phyloP scores from a whole-genome alignment of 176 grass and related monocot species.

The Phyllostachys edulis region DNA sequence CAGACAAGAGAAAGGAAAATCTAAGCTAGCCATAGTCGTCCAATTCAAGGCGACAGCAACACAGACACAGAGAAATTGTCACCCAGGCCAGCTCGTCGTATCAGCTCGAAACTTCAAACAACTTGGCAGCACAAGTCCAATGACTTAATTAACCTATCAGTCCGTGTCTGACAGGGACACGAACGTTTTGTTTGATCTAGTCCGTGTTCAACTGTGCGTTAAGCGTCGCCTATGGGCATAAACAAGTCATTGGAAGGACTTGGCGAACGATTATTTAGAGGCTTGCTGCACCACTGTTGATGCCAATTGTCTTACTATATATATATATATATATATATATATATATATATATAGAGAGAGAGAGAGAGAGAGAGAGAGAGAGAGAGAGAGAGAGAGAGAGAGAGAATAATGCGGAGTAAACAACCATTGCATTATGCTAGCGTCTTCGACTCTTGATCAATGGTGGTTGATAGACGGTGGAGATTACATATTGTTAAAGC shows the following conservation, averaged over 20 bases:
- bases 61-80: neutral
- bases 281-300: neutral
- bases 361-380: too few species aligned
- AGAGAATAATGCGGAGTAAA: constrained; percentile 25
- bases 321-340: too few species aligned
- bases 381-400: too few species aligned
- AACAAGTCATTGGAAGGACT: neutral
- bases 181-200: neutral
- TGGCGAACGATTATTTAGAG: neutral
- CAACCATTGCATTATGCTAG: neutral
- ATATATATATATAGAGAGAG: too few species aligned
- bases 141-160: neutral
- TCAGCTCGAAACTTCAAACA: neutral
- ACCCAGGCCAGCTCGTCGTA: neutral
- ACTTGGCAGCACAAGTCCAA: neutral
- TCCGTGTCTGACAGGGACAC: neutral
- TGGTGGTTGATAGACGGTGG: constrained; percentile 12
- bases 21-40: neutral
- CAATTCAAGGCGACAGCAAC: neutral
- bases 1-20: neutral
- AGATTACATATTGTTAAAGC: constrained; percentile 2
- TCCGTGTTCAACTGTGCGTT: neutral
- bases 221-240: neutral
- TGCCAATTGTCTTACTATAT: neutral
- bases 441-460: neutral